Evolutionary conservation across 768 basidiomycete species (phyloP).

Genomic region (Leccinum uliginosum): DNA sequence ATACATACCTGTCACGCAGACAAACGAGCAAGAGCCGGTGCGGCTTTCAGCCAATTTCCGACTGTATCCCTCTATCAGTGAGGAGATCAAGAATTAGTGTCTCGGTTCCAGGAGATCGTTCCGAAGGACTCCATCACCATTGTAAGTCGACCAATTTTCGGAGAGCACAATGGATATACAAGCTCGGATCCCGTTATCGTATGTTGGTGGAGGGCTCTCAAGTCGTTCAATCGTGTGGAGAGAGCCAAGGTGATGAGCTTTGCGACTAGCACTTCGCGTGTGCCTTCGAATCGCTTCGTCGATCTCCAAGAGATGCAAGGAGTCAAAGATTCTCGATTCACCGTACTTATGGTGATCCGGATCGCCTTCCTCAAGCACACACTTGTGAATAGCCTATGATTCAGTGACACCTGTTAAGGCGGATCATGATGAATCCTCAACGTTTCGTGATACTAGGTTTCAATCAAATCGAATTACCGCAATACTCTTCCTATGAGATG

Average conservation of each 20-base stretch:
- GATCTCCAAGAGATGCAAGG: constrained; percentile 94
- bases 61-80: constrained; percentile 88
- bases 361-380: constrained; percentile 84
- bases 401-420: constrained; percentile 1
- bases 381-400: constrained; percentile 69
- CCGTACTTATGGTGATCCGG: constrained; percentile 82
- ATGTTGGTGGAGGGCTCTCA: constrained; percentile 99
- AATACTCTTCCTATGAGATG: constrained; percentile 95
- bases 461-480: constrained; percentile 92
- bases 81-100: constrained; percentile 88
- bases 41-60: constrained; percentile 93
- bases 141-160: constrained; percentile 41
- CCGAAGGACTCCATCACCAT: constrained; percentile 94
- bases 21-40: constrained; percentile 95
- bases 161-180: constrained; percentile 80
- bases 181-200: constrained; percentile 92
- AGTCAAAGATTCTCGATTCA: constrained; percentile 95
- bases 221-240: constrained; percentile 96
- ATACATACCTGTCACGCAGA: constrained; percentile 87
- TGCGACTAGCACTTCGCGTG: constrained; percentile 88
- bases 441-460: constrained; percentile 51
- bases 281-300: constrained; percentile 90
- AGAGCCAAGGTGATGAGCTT: constrained; percentile 96
- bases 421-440: constrained; percentile 9
- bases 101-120: constrained; percentile 96